These are phyloP conservation scores for Sporothrix luriei DNA, from an alignment of 2,329 filamentous ascomycete species.

Conservation along the genomic window DNA sequence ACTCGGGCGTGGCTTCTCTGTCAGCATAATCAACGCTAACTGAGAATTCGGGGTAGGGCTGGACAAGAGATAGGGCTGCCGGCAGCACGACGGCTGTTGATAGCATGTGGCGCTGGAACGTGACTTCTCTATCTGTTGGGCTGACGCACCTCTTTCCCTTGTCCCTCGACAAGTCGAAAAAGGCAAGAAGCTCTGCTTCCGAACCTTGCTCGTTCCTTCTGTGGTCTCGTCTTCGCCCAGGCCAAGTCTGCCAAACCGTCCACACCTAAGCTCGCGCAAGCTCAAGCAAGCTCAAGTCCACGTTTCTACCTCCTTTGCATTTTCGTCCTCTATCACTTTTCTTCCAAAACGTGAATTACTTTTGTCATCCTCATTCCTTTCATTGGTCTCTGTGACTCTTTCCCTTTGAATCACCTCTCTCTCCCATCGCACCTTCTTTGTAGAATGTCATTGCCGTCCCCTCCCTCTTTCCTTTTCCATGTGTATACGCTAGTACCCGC, in stretches of 20 bases:
- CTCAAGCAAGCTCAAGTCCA: background rate
- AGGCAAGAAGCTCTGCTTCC: background rate
- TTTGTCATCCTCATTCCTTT: background rate
- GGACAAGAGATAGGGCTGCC: background rate
- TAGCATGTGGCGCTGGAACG: background rate
- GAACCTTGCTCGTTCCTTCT: background rate
- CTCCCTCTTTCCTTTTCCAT: background rate
- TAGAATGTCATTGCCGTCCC: background rate
- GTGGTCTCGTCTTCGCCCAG: no score
- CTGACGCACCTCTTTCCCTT: slow-evolving; percentile 10
- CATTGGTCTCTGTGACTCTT: background rate
- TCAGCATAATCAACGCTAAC: background rate
- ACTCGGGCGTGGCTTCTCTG: background rate
- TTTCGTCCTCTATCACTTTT: background rate
- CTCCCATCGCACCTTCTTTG: background rate
- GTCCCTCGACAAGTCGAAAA: background rate
- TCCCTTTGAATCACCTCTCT: background rate
- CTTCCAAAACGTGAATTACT: background rate
- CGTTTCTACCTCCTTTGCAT: background rate
- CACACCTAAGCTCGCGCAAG: no score
- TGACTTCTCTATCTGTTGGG: background rate
- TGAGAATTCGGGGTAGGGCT: slow-evolving; percentile 10
- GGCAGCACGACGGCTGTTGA: background rate
- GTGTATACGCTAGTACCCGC: background rate
- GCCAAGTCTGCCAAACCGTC: slow-evolving; percentile 3